Percentiles rank a stretch among this genome's conserved stretches.
phyloP scores from a whole-genome alignment of 768 basidiomycete genomes.

The Russula virescens region DNA sequence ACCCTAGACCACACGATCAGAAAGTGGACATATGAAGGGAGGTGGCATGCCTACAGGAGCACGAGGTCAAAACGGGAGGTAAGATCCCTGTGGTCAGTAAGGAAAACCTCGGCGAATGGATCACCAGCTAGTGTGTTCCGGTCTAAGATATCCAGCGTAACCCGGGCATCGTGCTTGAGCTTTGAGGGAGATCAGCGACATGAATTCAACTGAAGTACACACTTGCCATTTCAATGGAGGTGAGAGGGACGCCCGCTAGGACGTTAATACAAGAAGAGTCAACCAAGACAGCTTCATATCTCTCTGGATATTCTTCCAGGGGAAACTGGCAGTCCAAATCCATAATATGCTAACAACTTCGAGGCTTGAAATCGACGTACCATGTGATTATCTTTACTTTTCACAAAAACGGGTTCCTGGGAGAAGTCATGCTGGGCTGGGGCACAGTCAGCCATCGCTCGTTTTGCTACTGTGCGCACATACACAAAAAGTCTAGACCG shows the following conservation, averaged over 20 bases:
- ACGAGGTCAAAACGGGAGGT: slow-evolving; percentile 68
- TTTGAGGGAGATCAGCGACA: slow-evolving; percentile 30
- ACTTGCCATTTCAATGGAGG: slow-evolving; percentile 72
- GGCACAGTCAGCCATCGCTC: neutral
- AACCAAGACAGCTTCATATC: slow-evolving; percentile 59
- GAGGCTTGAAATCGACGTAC: slow-evolving; percentile 34
- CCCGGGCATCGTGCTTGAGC: slow-evolving; percentile 71
- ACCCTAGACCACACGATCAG: slow-evolving; percentile 39
- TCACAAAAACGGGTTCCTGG: slow-evolving; percentile 53
- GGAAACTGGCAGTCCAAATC: slow-evolving; percentile 40
- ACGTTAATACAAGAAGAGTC: slow-evolving; percentile 79
- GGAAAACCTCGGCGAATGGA: slow-evolving; percentile 64
- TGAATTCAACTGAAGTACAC: neutral
- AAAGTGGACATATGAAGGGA: neutral
- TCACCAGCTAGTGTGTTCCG: slow-evolving; percentile 44
- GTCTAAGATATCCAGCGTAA: slow-evolving; percentile 64
- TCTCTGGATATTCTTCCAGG: slow-evolving; percentile 48
- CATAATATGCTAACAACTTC: neutral
- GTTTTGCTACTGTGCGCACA: slow-evolving; percentile 26
- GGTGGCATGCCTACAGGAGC: slow-evolving; percentile 43
- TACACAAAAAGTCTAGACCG: slow-evolving; percentile 78
- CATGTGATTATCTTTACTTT: slow-evolving; percentile 45
- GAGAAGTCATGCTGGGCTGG: slow-evolving; percentile 68
- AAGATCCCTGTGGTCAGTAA: slow-evolving; percentile 62
- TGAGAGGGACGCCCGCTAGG: slow-evolving; percentile 64